Conservation (phyloP, 495 filamentous ascomycete genomes). For the Hypoxylon perforatum region DNA sequence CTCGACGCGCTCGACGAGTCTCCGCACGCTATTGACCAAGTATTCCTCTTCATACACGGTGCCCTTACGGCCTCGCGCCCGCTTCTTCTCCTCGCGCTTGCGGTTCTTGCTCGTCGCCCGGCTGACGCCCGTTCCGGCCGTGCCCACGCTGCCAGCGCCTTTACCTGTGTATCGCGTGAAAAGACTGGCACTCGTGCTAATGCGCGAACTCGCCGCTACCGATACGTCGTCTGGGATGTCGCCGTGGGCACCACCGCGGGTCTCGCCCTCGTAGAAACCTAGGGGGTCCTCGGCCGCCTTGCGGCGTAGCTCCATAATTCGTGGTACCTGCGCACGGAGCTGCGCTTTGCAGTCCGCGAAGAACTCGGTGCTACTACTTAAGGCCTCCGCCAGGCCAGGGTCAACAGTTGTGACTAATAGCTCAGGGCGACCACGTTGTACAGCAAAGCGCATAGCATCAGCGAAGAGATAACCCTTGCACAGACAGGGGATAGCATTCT, state of each 20-base stretch:
- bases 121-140: slow-evolving; percentile 71
- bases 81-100: slow-evolving; percentile 90
- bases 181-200: slow-evolving; percentile 80
- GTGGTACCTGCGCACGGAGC: slow-evolving; percentile 82
- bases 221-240: slow-evolving; percentile 93
- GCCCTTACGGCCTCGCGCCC: slow-evolving; percentile 92
- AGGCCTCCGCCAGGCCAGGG: slow-evolving; percentile 77
- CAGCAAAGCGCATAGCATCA: slow-evolving; percentile 79
- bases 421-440: slow-evolving; percentile 55
- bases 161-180: slow-evolving; percentile 92
- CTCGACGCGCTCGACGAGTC: slow-evolving; percentile 88
- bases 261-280: slow-evolving; percentile 79
- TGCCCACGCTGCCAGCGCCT: slow-evolving; percentile 66
- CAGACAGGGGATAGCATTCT: slow-evolving; percentile 72
- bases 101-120: slow-evolving; percentile 85
- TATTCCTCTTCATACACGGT: slow-evolving; percentile 99
- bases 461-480: slow-evolving; percentile 88
- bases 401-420: slow-evolving; percentile 71
- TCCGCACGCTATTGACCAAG: slow-evolving; percentile 83
- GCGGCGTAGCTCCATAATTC: slow-evolving; percentile 80
- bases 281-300: slow-evolving; percentile 86
- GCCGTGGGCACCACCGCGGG: slow-evolving; percentile 61
- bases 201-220: slow-evolving; percentile 83
- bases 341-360: slow-evolving; percentile 91
- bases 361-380: slow-evolving; percentile 83